Conservation (phyloP, 2,329 filamentous ascomycete species). For the Scolecobasidium constrictum region DNA sequence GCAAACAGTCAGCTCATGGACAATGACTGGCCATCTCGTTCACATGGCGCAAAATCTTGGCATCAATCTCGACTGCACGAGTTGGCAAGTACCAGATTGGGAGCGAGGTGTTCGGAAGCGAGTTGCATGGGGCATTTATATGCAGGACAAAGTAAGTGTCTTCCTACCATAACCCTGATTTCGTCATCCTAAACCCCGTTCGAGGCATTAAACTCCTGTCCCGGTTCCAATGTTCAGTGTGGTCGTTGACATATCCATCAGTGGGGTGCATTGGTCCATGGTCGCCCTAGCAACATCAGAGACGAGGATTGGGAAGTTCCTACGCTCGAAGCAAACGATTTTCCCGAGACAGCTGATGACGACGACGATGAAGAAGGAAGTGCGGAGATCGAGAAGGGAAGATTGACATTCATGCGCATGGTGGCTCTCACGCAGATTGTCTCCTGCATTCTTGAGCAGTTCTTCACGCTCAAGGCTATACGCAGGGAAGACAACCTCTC, state of each 20-base stretch:
- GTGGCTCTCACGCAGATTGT: conserved; percentile 41
- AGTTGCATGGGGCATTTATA: conserved; percentile 53
- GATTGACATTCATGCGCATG: conserved; percentile 38
- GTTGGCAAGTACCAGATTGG: conserved; percentile 53
- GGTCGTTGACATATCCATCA: too few relatives aligned
- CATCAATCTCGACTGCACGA: conserved; percentile 44
- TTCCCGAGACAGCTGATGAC: conserved; percentile 23
- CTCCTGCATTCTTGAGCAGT: conserved; percentile 38
- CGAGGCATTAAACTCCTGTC: too few relatives aligned
- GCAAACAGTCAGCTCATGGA: conserved; percentile 22
- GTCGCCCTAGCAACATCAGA: conserved; percentile 44
- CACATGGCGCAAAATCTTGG: conserved; percentile 26
- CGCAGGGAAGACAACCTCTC: conserved; percentile 28
- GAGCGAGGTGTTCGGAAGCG: conserved; percentile 52
- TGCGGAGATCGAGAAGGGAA: conserved; percentile 22
- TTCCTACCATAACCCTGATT: conserved; percentile 4
- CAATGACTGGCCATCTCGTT: conserved; percentile 24
- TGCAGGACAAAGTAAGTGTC: conserved; percentile 51
- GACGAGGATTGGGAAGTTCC: conserved; percentile 45
- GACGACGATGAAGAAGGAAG: conserved; percentile 23
- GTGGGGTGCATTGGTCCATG: conserved; percentile 42
- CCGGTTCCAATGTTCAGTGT: not conserved
- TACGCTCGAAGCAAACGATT: conserved; percentile 33
- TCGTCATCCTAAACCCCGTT: too few relatives aligned
- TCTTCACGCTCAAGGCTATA: conserved; percentile 40